These are phyloP conservation scores for Nakaseomyces delphensis DNA, from an alignment of 1,139 yeast species.

Conservation along the genomic window DNA sequence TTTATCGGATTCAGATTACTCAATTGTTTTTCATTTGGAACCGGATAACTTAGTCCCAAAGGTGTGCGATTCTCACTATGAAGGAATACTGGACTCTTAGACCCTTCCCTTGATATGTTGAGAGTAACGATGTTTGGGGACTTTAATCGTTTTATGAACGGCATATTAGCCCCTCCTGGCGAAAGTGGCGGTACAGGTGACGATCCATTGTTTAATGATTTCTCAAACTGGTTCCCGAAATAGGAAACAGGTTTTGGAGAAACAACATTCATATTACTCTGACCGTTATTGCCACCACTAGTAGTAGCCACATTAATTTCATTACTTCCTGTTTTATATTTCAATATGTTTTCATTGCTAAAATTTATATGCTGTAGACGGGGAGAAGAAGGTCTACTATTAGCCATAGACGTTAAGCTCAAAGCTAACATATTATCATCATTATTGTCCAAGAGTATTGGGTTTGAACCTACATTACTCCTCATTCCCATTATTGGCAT, in stretches of 20 bases:
- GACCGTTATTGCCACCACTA: not conserved
- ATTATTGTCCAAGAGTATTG: conserved; percentile 25
- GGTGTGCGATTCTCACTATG: conserved; percentile 8
- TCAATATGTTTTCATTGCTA: conserved; percentile 15
- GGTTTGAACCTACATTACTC: conserved; percentile 10
- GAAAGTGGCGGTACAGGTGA: conserved; percentile 13
- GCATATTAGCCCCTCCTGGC: conserved; percentile 18
- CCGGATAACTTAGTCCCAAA: conserved; percentile 2
- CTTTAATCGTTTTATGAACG: conserved; percentile 28
- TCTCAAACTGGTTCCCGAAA: conserved; percentile 8
- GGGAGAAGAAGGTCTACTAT: conserved; percentile 31
- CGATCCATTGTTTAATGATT: not conserved
- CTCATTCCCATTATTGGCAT: conserved; percentile 9
- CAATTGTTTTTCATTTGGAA: conserved; percentile 5
- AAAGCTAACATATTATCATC: conserved; percentile 31
- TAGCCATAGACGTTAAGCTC: conserved; percentile 32
- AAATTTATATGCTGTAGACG: conserved; percentile 24
- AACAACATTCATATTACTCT: conserved; percentile 9
- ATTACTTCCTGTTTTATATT: conserved; percentile 1
- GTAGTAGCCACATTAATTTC: conserved; percentile 8
- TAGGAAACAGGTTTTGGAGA: conserved; percentile 16
- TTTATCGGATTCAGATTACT: conserved; percentile 3
- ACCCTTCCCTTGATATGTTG: conserved; percentile 31
- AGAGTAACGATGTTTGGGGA: conserved; percentile 32
- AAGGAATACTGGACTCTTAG: conserved; percentile 28